phyloP scores from a whole-genome alignment of 129 eudicot genomes.

The Lonicera japonica region DNA sequence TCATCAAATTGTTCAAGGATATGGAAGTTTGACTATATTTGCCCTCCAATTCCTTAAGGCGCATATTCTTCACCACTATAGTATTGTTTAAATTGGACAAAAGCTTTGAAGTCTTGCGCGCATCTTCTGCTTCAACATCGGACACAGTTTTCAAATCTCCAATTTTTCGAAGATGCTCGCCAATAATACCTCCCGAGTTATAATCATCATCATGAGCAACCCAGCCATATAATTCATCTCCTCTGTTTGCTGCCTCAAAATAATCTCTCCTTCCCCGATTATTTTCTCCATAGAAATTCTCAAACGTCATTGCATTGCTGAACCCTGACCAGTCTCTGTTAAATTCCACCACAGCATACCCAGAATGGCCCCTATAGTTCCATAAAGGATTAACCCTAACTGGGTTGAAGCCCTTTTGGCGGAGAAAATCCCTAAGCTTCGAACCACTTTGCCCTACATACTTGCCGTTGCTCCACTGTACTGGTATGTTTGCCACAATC shows the following conservation, averaged over 20 bases:
- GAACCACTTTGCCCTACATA: conserved; percentile 37
- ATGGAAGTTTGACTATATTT: conserved; percentile 14
- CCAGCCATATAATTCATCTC: conserved; percentile 38
- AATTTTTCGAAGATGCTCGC: conserved; percentile 28
- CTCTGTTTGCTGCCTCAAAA: neutral
- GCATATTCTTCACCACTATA: conserved; percentile 19
- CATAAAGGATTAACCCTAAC: conserved; percentile 35
- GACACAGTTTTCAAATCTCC: conserved; percentile 39
- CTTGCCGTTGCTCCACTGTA: conserved; percentile 10
- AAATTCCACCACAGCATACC: conserved; percentile 43
- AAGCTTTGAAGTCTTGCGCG: conserved; percentile 21
- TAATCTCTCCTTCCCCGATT: conserved; percentile 36
- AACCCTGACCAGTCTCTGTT: conserved; percentile 41
- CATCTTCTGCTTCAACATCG: conserved; percentile 35
- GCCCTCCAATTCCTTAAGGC: conserved; percentile 25
- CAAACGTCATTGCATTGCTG: conserved; percentile 35
- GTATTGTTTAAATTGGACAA: conserved; percentile 20
- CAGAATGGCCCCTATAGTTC: conserved; percentile 32
- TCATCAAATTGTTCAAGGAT: conserved; percentile 9
- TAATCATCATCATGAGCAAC: conserved; percentile 43
- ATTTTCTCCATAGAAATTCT: conserved; percentile 28
- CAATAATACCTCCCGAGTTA: conserved; percentile 6
- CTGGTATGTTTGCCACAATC: conserved; percentile 37
- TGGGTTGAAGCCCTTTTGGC: conserved; percentile 34
- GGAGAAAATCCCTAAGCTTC: conserved; percentile 25